Conservation (phyloP, 352 stramenopile species). For the Phytophthora citricola region DNA sequence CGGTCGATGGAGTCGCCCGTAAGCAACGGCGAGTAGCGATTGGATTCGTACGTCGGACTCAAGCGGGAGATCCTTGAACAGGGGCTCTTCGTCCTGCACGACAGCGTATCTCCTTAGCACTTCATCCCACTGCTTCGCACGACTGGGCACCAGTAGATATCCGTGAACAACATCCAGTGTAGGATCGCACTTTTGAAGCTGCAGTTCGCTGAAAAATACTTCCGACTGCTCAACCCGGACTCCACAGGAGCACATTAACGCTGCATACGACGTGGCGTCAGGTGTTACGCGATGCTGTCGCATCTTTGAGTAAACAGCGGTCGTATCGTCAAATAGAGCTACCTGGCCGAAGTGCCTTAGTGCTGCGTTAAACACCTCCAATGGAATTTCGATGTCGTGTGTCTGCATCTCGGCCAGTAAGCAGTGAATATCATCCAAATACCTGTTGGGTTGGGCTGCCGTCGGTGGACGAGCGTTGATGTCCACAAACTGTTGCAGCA, state of each 20-base stretch:
- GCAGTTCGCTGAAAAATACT: conserved; percentile 53
- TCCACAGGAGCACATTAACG: conserved; percentile 61
- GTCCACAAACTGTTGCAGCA: conserved; percentile 59
- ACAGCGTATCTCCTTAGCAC: conserved; percentile 46
- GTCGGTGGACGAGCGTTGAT: conserved; percentile 41
- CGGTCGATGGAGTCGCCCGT: conserved; percentile 46
- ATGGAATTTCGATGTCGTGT: conserved; percentile 44
- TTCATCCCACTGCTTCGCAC: conserved; percentile 48
- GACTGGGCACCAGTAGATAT: conserved; percentile 50
- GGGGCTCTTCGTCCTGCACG: conserved; percentile 13
- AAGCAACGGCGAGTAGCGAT: conserved; percentile 67
- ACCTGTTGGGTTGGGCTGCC: conserved; percentile 44
- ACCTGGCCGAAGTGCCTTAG: conserved; percentile 63
- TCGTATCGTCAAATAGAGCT: conserved; percentile 43
- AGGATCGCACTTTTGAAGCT: conserved; percentile 23
- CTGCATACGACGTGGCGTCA: conserved; percentile 64
- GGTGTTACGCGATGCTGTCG: conserved; percentile 38
- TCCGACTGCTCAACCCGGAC: conserved; percentile 49
- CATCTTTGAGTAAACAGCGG: conserved; percentile 58
- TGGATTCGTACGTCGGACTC: conserved; percentile 63
- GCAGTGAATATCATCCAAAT: conserved; percentile 53
- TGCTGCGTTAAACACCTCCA: conserved; percentile 68
- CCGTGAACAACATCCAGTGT: conserved; percentile 41
- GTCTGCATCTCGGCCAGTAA: conserved; percentile 59
- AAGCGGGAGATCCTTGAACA: conserved; percentile 37